Percentiles rank a stretch among this genome's conserved stretches.
phyloP scores from a whole-genome alignment of 2,329 filamentous ascomycete genomes.

The Xylariomycetidae sp. region DNA sequence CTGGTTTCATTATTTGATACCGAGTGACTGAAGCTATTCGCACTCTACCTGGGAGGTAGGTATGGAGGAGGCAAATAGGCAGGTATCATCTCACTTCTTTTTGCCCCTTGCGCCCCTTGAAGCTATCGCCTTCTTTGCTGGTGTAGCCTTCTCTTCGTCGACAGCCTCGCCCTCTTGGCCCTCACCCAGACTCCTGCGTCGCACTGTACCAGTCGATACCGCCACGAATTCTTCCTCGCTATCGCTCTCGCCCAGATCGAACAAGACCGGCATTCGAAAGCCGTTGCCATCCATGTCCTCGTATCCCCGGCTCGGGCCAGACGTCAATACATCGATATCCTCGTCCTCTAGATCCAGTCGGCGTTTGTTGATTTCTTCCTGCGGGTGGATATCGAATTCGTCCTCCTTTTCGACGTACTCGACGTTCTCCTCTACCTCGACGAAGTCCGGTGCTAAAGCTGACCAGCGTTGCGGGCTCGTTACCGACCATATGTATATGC shows the following conservation, averaged over 20 bases:
- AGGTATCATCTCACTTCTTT: constrained; percentile 34
- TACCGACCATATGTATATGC: constrained; percentile 95
- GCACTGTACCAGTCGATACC: constrained; percentile 72
- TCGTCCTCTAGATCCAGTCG: constrained; percentile 89
- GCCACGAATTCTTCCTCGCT: constrained; percentile 82
- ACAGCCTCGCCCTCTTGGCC: constrained; percentile 55
- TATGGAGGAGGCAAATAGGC: no score
- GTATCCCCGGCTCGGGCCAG: constrained; percentile 40
- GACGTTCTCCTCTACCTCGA: constrained; percentile 95
- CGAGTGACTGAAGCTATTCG: no score
- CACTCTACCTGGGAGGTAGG: no score
- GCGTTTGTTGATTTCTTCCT: constrained; percentile 89
- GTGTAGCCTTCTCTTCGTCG: constrained; percentile 28
- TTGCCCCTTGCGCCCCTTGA: constrained; percentile 34
- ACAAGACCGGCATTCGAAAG: constrained; percentile 91
- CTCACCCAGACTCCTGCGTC: constrained; percentile 75
- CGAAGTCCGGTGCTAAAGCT: constrained; percentile 91
- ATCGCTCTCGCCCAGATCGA: constrained; percentile 88
- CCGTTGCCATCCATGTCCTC: constrained; percentile 49
- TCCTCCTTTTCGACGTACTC: constrained; percentile 95
- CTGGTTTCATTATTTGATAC: no score
- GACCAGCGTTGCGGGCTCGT: constrained; percentile 96
- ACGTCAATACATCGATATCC: constrained; percentile 73
- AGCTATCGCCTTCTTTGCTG: constrained; percentile 25
- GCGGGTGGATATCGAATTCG: constrained; percentile 95